Evolutionary conservation across 1,284 basidiomycete species (phyloP).

Genomic region (Wolfiporia cocos): DNA sequence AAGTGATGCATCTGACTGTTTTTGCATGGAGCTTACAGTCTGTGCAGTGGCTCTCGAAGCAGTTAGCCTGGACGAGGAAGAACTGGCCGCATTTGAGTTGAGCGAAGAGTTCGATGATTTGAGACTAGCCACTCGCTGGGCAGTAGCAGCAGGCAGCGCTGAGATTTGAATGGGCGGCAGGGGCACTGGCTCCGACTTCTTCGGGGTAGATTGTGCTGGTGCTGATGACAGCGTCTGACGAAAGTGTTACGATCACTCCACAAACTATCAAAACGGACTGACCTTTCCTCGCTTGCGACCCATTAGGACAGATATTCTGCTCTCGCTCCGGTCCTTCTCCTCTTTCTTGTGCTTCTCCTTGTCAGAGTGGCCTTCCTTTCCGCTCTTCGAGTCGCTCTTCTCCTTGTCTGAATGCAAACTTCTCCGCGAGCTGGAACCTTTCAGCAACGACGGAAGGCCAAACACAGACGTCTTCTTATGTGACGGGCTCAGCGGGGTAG

Average conservation of each 20-base stretch:
- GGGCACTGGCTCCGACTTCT: slow-evolving; percentile 55
- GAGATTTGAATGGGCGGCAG: slow-evolving; percentile 87
- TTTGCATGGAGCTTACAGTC: slow-evolving; percentile 75
- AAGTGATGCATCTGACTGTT: slow-evolving; percentile 74
- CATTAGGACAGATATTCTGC: slow-evolving; percentile 82
- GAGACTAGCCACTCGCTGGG: slow-evolving; percentile 73
- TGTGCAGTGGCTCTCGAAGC: slow-evolving; percentile 66
- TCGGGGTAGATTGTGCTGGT: slow-evolving; percentile 59
- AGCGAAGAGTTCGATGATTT: slow-evolving; percentile 47
- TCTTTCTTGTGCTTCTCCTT: slow-evolving; percentile 70
- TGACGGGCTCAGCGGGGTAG: slow-evolving; percentile 47
- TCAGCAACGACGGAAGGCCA: slow-evolving; percentile 75
- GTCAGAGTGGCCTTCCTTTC: slow-evolving; percentile 36
- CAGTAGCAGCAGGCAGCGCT: slow-evolving; percentile 72
- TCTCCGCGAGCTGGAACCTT: slow-evolving; percentile 75
- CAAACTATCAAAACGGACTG: slow-evolving; percentile 24
- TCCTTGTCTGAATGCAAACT: slow-evolving; percentile 63
- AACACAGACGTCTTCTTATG: slow-evolving; percentile 75
- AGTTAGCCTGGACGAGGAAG: slow-evolving; percentile 36
- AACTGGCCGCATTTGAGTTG: slow-evolving; percentile 33
- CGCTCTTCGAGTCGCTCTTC: slow-evolving; percentile 48
- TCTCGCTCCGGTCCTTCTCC: slow-evolving; percentile 78
- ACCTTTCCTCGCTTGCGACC: slow-evolving; percentile 92
- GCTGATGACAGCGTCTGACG: slow-evolving; percentile 79
- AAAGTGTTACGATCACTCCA: too few relatives aligned